Base-by-base conservation (phyloP, 1,284 basidiomycete genomes). In the Moesziomyces globuligerus region DNA sequence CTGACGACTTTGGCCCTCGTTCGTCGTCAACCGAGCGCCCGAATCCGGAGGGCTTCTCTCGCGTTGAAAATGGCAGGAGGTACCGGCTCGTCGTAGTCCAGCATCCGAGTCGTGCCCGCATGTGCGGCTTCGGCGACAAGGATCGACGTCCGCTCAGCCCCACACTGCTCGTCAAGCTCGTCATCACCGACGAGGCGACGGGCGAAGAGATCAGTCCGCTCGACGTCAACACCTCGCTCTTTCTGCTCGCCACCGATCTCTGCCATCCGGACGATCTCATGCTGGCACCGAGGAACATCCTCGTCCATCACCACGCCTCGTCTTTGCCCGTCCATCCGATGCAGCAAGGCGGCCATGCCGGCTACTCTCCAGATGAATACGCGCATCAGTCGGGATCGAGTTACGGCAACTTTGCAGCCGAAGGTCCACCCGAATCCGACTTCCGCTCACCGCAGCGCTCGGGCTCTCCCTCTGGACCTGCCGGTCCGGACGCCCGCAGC, bases 61-160 rank as follows among this genome's bases (percentile, higher is more conserved):
- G 57, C 3, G 68, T 71, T 21, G 61, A 60, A 18, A 53, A 71
- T 23, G 68, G 67, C 42, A 66, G 41, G 26, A 51, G 72, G 3
- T 78, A 77, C 50, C 48, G 67, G 13, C 70, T 79, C 5, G 70
- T 72, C 1, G 74, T 79, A 0, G 73, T 78, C 2, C 76, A 79
- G 40, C 66, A 78, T 60, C 74, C 76, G 10, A 74, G 61, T 29
- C 55, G 76, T 21, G 75, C 75, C 6, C 41, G 76, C 20, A 77
- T 78, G 75, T 79, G 76, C 37, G 76, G 76, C 5, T 79, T 79
- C 28, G 76, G 76, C 9, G 76, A 78, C 61, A 79, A 77, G 73
- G 75, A 79, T 34, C 70, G 76, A 39, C 64, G 76, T 37, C 76
- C 76, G 17, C 61, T 79, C 17, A 79, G 75, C 52, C 76, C 76